phyloP scores from a whole-genome alignment of 2,329 filamentous ascomycete genomes.

The Colletotrichum sp. region DNA sequence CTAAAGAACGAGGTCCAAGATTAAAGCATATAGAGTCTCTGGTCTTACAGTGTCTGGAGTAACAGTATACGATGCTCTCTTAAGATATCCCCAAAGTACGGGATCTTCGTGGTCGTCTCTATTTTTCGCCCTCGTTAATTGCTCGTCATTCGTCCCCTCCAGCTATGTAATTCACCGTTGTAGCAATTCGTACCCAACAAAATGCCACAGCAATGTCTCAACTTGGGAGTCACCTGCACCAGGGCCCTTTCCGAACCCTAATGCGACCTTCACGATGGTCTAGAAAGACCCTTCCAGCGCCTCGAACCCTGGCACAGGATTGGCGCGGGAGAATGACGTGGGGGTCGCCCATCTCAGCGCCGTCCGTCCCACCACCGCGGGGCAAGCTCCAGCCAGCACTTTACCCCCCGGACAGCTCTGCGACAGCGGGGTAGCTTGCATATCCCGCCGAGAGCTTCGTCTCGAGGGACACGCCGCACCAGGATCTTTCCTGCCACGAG shows the following conservation, averaged over 20 bases:
- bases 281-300: background rate
- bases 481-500: background rate
- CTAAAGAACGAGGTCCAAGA: background rate
- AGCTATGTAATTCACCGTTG: background rate
- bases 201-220: background rate
- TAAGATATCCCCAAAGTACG: background rate
- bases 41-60: background rate
- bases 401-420: background rate
- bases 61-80: background rate
- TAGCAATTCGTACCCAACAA: background rate
- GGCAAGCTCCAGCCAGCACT: constrained; percentile 5
- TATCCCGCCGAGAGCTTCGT: background rate
- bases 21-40: background rate
- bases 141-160: background rate
- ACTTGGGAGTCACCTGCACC: background rate
- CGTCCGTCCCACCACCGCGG: background rate
- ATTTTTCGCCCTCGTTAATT: background rate
- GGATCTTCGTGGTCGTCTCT: background rate
- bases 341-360: background rate
- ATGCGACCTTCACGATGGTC: background rate
- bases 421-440: constrained; percentile 17
- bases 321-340: constrained; percentile 20
- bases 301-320: constrained; percentile 5
- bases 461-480: background rate
- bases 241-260: background rate